Percentiles rank a stretch among this genome's conserved stretches.
phyloP scores from a whole-genome alignment of 495 filamentous ascomycete species.

The Podospora comata region DNA sequence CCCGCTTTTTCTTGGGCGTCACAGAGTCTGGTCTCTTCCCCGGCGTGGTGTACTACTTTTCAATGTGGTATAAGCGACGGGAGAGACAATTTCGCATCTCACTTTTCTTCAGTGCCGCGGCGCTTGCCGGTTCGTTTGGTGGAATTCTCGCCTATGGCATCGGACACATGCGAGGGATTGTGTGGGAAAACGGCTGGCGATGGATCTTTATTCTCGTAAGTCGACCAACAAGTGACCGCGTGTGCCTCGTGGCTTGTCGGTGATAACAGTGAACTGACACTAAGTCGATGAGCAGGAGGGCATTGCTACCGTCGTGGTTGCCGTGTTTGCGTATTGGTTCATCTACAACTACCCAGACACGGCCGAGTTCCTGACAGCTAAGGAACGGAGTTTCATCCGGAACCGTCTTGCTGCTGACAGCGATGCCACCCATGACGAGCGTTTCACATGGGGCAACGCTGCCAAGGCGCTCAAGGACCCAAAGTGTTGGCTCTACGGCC shows the following conservation, averaged over 20 bases:
- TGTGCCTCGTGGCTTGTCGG: too few relatives aligned
- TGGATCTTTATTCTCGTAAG: slow-evolving; percentile 80
- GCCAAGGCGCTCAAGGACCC: slow-evolving; percentile 62
- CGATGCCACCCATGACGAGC: slow-evolving; percentile 59
- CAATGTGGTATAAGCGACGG: slow-evolving; percentile 77
- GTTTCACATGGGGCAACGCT: slow-evolving; percentile 65
- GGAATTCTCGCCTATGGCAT: slow-evolving; percentile 68
- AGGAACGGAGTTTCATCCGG: slow-evolving; percentile 59
- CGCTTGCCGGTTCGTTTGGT: slow-evolving; percentile 75
- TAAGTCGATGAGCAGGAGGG: slow-evolving; percentile 52
- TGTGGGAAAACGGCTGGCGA: slow-evolving; percentile 67
- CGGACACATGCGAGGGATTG: slow-evolving; percentile 60
- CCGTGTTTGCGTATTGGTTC: slow-evolving; percentile 62
- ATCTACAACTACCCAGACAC: slow-evolving; percentile 71
- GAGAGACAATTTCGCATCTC: slow-evolving; percentile 70
- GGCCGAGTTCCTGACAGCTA: slow-evolving; percentile 62
- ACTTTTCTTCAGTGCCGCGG: slow-evolving; percentile 71
- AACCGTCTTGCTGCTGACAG: slow-evolving; percentile 58
- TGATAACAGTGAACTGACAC: too few relatives aligned
- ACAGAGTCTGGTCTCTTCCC: slow-evolving; percentile 62
- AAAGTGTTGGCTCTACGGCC: slow-evolving; percentile 71
- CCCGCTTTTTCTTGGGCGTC: slow-evolving; percentile 60
- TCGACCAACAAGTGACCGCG: not conserved
- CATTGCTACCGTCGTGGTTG: slow-evolving; percentile 62
- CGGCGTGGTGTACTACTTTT: slow-evolving; percentile 78